phyloP scores from a whole-genome alignment of 805 yeast species.

The Teunomyces barrocoloradensis region DNA sequence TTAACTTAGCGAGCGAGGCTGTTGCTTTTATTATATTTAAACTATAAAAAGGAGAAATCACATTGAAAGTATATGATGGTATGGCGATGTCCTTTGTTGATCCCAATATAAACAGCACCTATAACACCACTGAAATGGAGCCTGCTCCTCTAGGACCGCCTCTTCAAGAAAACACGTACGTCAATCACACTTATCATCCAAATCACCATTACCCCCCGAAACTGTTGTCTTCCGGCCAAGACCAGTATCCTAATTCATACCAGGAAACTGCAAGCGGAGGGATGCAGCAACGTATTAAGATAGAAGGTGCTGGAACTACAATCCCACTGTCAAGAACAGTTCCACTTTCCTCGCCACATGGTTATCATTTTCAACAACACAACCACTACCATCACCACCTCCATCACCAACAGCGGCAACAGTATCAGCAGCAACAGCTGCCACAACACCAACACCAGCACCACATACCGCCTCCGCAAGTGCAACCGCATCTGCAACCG shows the following conservation, averaged over 20 bases:
- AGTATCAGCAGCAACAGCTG: not conserved
- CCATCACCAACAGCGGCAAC: not conserved
- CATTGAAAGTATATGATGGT: not conserved
- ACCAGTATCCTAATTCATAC: not conserved
- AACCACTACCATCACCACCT: not conserved
- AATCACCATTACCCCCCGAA: not conserved
- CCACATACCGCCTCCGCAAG: not conserved
- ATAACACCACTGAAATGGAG: not conserved
- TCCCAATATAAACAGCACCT: not conserved
- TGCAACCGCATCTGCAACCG: not conserved
- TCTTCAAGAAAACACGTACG: not conserved
- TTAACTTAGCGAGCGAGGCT: not conserved
- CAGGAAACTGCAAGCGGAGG: not conserved
- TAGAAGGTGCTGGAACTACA: not conserved
- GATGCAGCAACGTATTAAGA: not conserved
- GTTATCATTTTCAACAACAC: not conserved
- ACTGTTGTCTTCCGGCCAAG: not conserved
- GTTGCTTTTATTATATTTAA: not conserved
- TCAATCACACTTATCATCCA: not conserved
- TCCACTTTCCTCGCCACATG: not conserved
- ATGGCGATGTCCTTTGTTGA: slow-evolving; percentile 1
- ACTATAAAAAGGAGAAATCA: not conserved
- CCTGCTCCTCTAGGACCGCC: not conserved
- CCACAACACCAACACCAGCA: not conserved
- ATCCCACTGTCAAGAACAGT: not conserved